Evolutionary conservation across 768 basidiomycete species (phyloP), one percentile per base, ranked within the genome.

Genomic region (Kwoniella dejecticola): DNA sequence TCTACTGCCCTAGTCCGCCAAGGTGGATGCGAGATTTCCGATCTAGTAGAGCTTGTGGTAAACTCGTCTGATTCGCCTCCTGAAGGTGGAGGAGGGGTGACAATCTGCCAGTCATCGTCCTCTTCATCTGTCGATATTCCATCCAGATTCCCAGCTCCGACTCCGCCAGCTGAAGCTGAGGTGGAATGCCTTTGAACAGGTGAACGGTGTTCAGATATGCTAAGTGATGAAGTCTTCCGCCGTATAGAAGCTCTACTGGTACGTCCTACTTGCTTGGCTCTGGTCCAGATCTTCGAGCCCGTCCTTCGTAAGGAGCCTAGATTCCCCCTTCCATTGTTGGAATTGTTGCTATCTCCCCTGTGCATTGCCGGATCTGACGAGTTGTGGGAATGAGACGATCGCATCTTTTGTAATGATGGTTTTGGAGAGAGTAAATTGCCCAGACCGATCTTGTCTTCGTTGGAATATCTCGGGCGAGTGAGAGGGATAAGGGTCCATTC

Each of bases 81-180:
- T 7, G 46, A 48, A 48, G 10, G 15, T 12, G 29, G 11, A 24
- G 46, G 27, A 10, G 46, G 46, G n/a, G 46, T 48, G 26, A 48
- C 26, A n/a, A 48, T 48, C 26, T 48, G 24, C 46, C 46, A 48
- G 12, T 48, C 46, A 26, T 48, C 46, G 15, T 48, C 42, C 21
- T 44, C 42, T 44, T 44, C 42, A 6, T 44, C 46, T 11, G 8
- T 17, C 8, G 24, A 26, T 48, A 27, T 48, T 6, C 15, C 4
- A 12, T 23, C 46, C n/a, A n/a, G n/a, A n/a, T n/a, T n/a, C 8
- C 23, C 46, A 26, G 5, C 8, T 15, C 46, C 46, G 24, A 23
- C 13, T 8, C 36, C 36, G n/a, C n/a, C n/a, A n/a, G n/a, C n/a
- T n/a, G n/a, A n/a, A n/a, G n/a, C n/a, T n/a, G n/a, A n/a, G n/a